Evolutionary conservation across 2,329 filamentous ascomycete genomes (phyloP).

Genomic region (Xylariaceae sp.): DNA sequence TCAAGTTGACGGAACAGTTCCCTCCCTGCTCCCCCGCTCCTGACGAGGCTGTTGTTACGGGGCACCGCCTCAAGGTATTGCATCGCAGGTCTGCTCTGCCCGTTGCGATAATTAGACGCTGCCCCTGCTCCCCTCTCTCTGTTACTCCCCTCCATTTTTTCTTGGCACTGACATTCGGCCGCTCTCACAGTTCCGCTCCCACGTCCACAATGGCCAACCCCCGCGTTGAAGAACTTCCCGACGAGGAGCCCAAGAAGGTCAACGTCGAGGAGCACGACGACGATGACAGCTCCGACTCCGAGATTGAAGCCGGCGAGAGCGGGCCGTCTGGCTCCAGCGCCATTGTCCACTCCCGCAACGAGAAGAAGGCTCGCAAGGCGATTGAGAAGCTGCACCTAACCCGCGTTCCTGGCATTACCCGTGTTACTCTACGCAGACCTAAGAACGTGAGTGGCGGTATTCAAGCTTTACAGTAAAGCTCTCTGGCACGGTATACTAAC

Average conservation of each 20-base stretch:
- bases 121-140: conserved; percentile 14
- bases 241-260: conserved; percentile 78
- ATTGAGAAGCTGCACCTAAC: conserved; percentile 97
- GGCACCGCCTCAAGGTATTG: too few species aligned
- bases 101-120: too few species aligned
- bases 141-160: conserved; percentile 4
- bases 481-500: neutral
- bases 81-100: too few species aligned
- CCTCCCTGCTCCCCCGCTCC: too few species aligned
- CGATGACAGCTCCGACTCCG: conserved; percentile 65
- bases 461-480: conserved; percentile 1
- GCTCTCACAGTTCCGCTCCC: conserved; percentile 2
- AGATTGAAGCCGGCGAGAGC: conserved; percentile 64
- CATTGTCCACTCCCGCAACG: conserved; percentile 95
- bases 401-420: conserved; percentile 94
- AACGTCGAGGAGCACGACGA: conserved; percentile 70
- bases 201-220: conserved; percentile 76
- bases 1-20: conserved; percentile 7
- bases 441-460: conserved; percentile 77
- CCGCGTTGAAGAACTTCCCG: conserved; percentile 94
- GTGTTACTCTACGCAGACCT: conserved; percentile 93
- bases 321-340: conserved; percentile 78
- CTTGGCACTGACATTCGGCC: too few species aligned
- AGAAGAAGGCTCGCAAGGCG: conserved; percentile 99
- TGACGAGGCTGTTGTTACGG: too few species aligned